Percentiles rank a stretch among this genome's conserved stretches.
Conservation (phyloP, 257 asterid species). For the Oldenlandia corymbosa region DNA sequence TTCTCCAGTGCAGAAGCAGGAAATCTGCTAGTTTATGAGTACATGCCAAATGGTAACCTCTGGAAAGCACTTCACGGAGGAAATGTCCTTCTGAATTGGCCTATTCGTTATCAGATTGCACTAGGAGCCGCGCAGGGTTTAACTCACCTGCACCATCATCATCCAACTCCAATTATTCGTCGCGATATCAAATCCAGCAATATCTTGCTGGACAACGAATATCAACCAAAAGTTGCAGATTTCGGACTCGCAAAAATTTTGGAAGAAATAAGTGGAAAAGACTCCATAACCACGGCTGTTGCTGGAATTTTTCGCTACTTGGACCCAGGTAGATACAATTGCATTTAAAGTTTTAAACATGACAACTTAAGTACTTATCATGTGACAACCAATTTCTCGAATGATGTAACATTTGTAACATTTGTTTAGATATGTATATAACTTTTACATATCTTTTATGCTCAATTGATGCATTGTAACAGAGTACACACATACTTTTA, state of each 20-base stretch:
- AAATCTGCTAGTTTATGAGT: conserved; percentile 73
- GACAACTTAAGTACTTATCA: no score
- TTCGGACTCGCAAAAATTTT: conserved; percentile 89
- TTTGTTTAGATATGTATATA: no score
- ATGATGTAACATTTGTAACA: no score
- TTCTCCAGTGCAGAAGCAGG: conserved; percentile 64
- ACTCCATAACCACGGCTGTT: conserved; percentile 55
- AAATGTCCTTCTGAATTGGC: conserved; percentile 62
- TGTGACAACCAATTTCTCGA: no score
- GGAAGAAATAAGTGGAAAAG: conserved; percentile 68
- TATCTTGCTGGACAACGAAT: conserved; percentile 63
- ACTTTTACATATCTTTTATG: no score
- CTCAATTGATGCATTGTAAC: conserved; percentile 12
- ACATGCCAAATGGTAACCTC: conserved; percentile 82
- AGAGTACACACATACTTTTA: conserved; percentile 90
- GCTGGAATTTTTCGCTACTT: conserved; percentile 93
- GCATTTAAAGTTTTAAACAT: no score
- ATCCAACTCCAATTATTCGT: conserved; percentile 64
- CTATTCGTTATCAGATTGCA: conserved; percentile 66
- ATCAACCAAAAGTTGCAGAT: conserved; percentile 83
- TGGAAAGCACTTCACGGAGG: conserved; percentile 82
- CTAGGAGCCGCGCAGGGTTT: conserved; percentile 82
- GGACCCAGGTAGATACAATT: conserved; percentile 60
- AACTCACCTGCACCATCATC: conserved; percentile 87
- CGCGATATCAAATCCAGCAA: conserved; percentile 85